These are phyloP conservation scores for Eucalyptus urophylla DNA, from an alignment of 345 rosid species.

Conservation along the genomic window DNA sequence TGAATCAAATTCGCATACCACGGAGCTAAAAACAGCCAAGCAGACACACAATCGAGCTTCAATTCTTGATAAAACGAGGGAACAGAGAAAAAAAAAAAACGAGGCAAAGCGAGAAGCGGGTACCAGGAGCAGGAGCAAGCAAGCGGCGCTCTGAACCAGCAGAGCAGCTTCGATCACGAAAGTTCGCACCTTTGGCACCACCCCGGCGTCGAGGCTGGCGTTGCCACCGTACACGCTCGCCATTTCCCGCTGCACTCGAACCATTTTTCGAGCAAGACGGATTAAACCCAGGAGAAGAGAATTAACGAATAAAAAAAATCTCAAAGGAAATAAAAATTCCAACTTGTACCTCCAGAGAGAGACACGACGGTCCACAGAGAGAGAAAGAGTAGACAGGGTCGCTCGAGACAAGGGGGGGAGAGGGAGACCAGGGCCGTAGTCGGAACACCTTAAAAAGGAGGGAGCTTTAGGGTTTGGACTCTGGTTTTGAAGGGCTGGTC, in stretches of 20 bases:
- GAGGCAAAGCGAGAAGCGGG: not conserved
- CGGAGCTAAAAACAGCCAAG: not conserved
- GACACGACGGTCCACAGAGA: not conserved
- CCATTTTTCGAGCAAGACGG: not conserved
- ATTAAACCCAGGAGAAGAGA: not conserved
- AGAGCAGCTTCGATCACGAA: not conserved
- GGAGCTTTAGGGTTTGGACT: not conserved
- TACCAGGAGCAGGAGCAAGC: not conserved
- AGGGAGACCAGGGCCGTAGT: not conserved
- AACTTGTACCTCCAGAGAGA: not conserved
- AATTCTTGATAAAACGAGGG: not conserved
- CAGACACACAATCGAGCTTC: not conserved
- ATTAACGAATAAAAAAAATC: not conserved
- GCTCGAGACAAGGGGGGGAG: not conserved
- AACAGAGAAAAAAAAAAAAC: not conserved
- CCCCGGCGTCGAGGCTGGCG: not conserved
- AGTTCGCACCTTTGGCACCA: not conserved
- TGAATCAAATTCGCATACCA: not conserved
- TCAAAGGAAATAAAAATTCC: not conserved
- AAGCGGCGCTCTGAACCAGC: not conserved
- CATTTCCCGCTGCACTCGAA: not conserved
- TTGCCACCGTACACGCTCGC: not conserved
- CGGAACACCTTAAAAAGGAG: not conserved
- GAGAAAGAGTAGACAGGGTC: not conserved
- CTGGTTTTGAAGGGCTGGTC: not conserved